Conservation (phyloP, 176 grass and related monocot genomes). For the Oryza brachyantha region DNA sequence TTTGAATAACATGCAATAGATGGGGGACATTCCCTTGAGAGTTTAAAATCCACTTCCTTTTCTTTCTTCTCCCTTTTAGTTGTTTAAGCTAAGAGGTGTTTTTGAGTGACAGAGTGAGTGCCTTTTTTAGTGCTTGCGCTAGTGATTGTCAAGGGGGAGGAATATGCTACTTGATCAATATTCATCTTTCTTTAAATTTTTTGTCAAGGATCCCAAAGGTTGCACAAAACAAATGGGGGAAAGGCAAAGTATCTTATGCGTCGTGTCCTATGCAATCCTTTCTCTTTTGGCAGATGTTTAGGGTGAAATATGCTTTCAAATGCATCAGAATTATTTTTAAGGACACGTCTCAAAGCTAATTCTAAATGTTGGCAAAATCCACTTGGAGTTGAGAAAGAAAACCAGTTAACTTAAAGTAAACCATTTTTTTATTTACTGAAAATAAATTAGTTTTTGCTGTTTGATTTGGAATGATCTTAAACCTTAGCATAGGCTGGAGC, state of each 20-base stretch:
- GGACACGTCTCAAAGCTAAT: not conserved
- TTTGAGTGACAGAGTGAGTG: not conserved
- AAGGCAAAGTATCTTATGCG: not conserved
- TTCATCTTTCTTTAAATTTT: slow-evolving; percentile 15
- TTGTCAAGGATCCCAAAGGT: not conserved
- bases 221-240: not conserved
- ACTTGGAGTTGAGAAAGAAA: not conserved
- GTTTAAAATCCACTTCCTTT: no score
- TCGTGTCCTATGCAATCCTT: not conserved
- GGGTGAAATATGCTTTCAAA: not conserved
- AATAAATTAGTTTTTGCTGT: not conserved
- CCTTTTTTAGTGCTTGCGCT: slow-evolving; percentile 15
- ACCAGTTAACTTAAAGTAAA: not conserved
- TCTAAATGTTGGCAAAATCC: not conserved
- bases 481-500: not conserved
- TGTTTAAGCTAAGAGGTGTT: slow-evolving; percentile 26
- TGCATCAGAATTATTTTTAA: not conserved
- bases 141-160: slow-evolving; percentile 3
- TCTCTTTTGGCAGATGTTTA: not conserved
- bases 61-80: not conserved
- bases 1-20: no score
- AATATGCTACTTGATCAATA: slow-evolving; percentile 27
- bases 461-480: not conserved
- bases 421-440: not conserved
- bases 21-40: no score